Base-by-base conservation (phyloP, 495 filamentous ascomycete species). In the Echria macrotheca region DNA sequence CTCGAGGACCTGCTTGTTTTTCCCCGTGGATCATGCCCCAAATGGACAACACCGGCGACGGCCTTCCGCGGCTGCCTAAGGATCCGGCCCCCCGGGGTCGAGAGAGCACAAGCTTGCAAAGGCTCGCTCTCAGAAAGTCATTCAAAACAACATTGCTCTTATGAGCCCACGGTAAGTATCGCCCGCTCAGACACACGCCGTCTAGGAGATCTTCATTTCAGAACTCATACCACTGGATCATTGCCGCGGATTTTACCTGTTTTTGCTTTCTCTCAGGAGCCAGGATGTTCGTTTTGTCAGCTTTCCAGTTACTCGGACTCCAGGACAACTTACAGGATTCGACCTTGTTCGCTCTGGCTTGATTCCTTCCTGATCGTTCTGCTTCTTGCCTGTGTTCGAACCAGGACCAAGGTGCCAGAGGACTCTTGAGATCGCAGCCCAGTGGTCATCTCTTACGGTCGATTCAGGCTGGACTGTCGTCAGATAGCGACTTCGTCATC, bases 121-220 rank as follows among this genome's bases (percentile, higher is more conserved):
- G 48, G 43, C 26, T 11, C 24, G 15, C 14, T 15, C 37, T 18
- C 12, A n/a, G 37, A 33, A 42, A 12, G 36, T 43, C 40, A 58
- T 58, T 46, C 35, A 32, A 14, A 44, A 33, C 24, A 26, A 32
- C n/a, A 19, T 28, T 23, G 36, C 50, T 47, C 45, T 47, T 22
- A 18, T 21, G 55, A 58, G 51, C 50, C 15, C 11, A 25, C 23
- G 23, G 55, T 58, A 47, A 58, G 55, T 58, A 47, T 58, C 15
- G 37, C 47, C 51, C 55, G 44, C 21, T 25, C 17, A 24, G 46
- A 35, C 38, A 46, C 22, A 41, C 33, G 32, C 50, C 47, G 36
- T 50, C 37, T 36, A 38, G 49, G 50, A 49, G 15, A 37, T 14
- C n/a, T 23, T 4, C 35, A 11, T 36, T 25, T n/a, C 29, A 15